These are phyloP conservation scores for Cladosporium velox DNA, from an alignment of 2,329 filamentous ascomycete genomes.

Conservation along the genomic window DNA sequence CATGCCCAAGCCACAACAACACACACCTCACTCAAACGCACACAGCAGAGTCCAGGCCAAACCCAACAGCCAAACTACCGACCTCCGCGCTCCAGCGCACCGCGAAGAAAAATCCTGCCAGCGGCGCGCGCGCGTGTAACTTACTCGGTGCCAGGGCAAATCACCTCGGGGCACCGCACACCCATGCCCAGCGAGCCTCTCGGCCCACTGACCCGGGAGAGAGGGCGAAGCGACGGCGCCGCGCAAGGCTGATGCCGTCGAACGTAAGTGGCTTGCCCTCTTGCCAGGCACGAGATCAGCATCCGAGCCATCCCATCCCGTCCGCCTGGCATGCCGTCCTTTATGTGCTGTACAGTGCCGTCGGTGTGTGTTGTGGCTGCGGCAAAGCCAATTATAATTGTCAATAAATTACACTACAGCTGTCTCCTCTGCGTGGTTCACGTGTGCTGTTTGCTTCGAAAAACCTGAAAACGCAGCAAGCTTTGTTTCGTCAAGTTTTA, in stretches of 20 bases:
- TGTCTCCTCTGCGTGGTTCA: background rate
- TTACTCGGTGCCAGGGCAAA: background rate
- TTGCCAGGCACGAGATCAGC: constrained; percentile 22
- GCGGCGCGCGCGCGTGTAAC: background rate
- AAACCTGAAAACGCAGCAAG: background rate
- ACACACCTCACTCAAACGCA: background rate
- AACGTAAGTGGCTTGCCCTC: constrained; percentile 21
- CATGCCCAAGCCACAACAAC: background rate
- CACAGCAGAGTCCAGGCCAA: background rate
- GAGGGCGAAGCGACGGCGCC: background rate
- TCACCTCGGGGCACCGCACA: constrained; percentile 19
- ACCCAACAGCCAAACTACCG: constrained; percentile 3
- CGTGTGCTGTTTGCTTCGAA: background rate
- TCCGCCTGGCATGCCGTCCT: background rate
- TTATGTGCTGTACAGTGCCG: background rate
- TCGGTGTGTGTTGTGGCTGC: background rate
- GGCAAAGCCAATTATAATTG: background rate
- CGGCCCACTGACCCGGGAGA: constrained; percentile 21
- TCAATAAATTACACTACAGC: background rate
- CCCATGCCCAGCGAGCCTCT: constrained; percentile 13
- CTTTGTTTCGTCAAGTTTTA: background rate
- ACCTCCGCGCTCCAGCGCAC: background rate
- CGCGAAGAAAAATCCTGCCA: background rate
- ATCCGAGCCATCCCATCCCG: background rate
- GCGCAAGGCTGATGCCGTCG: constrained; percentile 16